Evolutionary conservation across 148 eudicot genomes (phyloP), one percentile per base, ranked within the genome.

Genomic region (Chenopodium album): DNA sequence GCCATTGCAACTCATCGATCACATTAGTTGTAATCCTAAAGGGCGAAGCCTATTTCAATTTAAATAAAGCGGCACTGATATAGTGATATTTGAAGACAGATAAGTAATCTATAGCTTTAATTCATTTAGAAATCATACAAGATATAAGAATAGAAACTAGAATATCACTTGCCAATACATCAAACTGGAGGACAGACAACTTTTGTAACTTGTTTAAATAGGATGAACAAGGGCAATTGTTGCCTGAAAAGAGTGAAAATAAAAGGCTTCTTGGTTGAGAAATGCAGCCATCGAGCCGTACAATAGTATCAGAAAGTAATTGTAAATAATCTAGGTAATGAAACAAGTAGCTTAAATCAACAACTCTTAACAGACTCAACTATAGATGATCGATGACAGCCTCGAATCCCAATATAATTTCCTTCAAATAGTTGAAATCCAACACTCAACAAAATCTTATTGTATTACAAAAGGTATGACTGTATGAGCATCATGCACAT

Each of bases 331-430:
- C 28, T 6, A 73, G 29, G 31, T 31, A 47, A 73, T 73, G 60
- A 73, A 62, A 28, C 2, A 62, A 62, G 66, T 20, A 73, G 22
- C 31, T 44, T 73, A 8, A 46, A 26, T 46, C 1, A 68, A 22
- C 54, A 73, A 73, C 19, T 44, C 76, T 73, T 0, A 32, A 59
- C 19, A 59, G 26, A 72, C 17, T 73, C 48, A 9, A 23, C 41
- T 68, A 31, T 68, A 11, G 72, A 11, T 68, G 32, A 68, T 66
- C 23, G 67, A 64, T 64, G 67, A 64, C 70, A 26, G 70, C 70
- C 70, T 26, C 46, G 32, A 71, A 41, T 71, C 74, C 73, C 20
- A 13, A 32, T 13, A 71, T 9, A 22, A 46, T 46, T 72, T 46
- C 4, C 31, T 44, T 31, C 32, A 71, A 41, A 71, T 31, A 72